These are phyloP conservation scores for Ramaria rubella DNA, from an alignment of 768 basidiomycete genomes.

Conservation along the genomic window DNA sequence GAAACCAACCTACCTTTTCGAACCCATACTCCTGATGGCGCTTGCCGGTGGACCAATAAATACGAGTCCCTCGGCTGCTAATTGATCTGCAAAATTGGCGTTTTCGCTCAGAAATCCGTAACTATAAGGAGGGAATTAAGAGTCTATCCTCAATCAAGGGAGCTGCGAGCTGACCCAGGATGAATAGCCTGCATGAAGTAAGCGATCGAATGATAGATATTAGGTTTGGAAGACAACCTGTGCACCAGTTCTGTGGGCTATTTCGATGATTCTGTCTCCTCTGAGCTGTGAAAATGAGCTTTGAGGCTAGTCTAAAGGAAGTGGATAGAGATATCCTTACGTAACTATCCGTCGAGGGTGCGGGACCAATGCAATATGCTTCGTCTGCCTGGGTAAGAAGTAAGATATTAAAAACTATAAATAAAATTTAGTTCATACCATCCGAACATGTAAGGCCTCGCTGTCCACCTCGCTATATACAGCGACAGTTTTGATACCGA, in stretches of 20 bases:
- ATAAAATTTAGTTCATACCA: slow-evolving; percentile 42
- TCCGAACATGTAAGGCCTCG: slow-evolving; percentile 71
- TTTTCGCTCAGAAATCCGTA: slow-evolving; percentile 95
- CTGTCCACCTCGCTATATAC: slow-evolving; percentile 87
- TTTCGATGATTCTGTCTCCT: slow-evolving; percentile 83
- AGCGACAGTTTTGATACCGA: slow-evolving; percentile 88
- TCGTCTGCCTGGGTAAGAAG: slow-evolving; percentile 56
- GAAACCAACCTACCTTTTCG: slow-evolving; percentile 62
- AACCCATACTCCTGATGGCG: slow-evolving; percentile 92
- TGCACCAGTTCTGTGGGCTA: slow-evolving; percentile 75
- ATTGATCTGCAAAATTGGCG: slow-evolving; percentile 65
- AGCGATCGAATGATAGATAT: background rate
- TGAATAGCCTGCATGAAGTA: slow-evolving; percentile 64
- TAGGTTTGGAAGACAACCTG: slow-evolving; percentile 45
- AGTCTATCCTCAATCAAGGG: background rate
- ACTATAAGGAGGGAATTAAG: slow-evolving; percentile 30
- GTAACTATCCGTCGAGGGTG: slow-evolving; percentile 83
- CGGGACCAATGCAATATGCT: slow-evolving; percentile 91
- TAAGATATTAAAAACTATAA: background rate
- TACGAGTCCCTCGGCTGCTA: slow-evolving; percentile 73
- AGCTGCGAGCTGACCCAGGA: slow-evolving; percentile 57
- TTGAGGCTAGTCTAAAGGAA: too few relatives aligned
- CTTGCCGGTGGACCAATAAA: slow-evolving; percentile 88
- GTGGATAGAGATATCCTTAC: slow-evolving; percentile 36
- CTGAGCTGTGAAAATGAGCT: slow-evolving; percentile 60